Evolutionary conservation across 2,329 filamentous ascomycete genomes (phyloP).

Genomic region (Diaporthe eres): DNA sequence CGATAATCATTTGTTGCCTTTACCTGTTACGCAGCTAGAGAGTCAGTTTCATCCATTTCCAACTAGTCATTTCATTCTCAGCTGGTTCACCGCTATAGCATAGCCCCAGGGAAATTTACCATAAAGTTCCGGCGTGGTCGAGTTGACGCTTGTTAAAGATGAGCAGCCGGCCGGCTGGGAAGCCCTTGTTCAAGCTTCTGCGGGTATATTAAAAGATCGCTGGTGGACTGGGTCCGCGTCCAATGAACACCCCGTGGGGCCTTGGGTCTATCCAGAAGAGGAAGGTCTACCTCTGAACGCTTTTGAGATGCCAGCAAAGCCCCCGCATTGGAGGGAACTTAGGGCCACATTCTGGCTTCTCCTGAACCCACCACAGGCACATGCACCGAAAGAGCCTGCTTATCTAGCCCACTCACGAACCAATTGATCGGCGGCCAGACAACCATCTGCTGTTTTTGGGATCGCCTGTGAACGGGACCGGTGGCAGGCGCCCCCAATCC

Average conservation of each 20-base stretch:
- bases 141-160: background rate
- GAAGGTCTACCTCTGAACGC: constrained; percentile 19
- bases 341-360: constrained; percentile 8
- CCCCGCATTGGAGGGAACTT: background rate
- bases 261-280: background rate
- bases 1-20: background rate
- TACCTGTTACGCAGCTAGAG: background rate
- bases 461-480: background rate
- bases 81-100: background rate
- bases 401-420: constrained; percentile 23
- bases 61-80: background rate
- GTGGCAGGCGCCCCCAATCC: background rate
- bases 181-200: background rate
- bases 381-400: constrained; percentile 14
- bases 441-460: background rate
- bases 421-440: constrained; percentile 8
- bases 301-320: background rate
- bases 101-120: background rate
- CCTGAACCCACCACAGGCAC: constrained; percentile 17
- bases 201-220: constrained; percentile 18
- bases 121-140: background rate
- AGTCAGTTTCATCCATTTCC: background rate
- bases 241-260: constrained; percentile 17
- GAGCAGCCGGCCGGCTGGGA: background rate
- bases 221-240: background rate